Percentiles rank a stretch among this genome's conserved stretches.
Conservation (phyloP, 495 filamentous ascomycete species). For the Achaetomiella virescens region DNA sequence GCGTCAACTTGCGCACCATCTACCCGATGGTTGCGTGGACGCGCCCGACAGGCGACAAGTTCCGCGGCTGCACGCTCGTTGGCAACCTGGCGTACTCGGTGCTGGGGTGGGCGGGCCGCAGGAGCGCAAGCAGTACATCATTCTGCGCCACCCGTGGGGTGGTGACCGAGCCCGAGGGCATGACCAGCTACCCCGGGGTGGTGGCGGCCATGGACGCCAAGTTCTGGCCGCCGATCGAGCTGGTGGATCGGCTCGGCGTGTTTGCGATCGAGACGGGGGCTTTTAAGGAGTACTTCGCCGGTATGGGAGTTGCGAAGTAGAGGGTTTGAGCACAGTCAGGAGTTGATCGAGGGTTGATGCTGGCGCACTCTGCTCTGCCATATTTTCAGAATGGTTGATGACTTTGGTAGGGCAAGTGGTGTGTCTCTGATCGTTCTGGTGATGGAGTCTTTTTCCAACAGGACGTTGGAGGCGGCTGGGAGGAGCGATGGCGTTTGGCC, state of each 20-base stretch:
- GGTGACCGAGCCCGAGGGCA: slow-evolving; percentile 28
- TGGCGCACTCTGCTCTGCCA: no score
- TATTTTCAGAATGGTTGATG: no score
- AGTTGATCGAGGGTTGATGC: no score
- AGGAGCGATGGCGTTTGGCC: no score
- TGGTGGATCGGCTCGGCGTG: slow-evolving; percentile 28
- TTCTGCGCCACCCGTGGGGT: slow-evolving; percentile 36
- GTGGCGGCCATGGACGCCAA: slow-evolving; percentile 28
- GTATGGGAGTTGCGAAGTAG: slow-evolving; percentile 32
- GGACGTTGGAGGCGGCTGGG: no score
- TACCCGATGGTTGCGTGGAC: slow-evolving; percentile 24
- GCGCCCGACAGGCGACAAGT: slow-evolving; percentile 12
- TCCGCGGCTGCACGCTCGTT: slow-evolving; percentile 31
- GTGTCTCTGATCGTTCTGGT: no score
- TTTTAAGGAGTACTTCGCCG: slow-evolving; percentile 35
- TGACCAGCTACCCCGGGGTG: slow-evolving; percentile 27
- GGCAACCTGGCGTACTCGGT: slow-evolving; percentile 37
- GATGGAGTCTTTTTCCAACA: no score
- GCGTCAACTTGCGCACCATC: slow-evolving; percentile 32
- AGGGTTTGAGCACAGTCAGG: background rate
- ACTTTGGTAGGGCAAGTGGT: no score
- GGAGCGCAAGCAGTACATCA: slow-evolving; percentile 30
- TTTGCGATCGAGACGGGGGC: slow-evolving; percentile 27
- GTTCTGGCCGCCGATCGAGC: slow-evolving; percentile 29
- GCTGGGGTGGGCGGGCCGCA: slow-evolving; percentile 33